Percentiles rank a stretch among this genome's conserved stretches.
Evolutionary conservation across 2,329 filamentous ascomycete species (phyloP).

Genomic region (Cercospora beticola): DNA sequence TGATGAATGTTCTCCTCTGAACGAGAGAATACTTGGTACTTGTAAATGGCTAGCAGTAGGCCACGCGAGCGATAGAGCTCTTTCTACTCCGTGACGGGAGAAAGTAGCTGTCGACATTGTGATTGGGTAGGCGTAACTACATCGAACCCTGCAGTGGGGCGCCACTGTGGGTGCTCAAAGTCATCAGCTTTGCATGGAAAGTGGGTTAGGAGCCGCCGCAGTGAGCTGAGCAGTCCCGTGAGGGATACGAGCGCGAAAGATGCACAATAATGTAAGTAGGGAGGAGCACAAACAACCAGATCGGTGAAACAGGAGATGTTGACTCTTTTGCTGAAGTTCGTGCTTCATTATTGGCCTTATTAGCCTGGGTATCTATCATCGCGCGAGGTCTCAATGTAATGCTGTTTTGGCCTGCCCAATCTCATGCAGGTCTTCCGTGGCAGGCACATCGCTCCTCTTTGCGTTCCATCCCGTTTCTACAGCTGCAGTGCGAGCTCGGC

Average conservation of each 20-base stretch:
- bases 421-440: not conserved
- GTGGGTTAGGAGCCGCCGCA: not conserved
- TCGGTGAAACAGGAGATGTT: no score
- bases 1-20: not conserved
- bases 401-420: not conserved
- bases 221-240: not conserved
- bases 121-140: not conserved
- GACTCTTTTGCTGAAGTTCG: not conserved
- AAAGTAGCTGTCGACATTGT: not conserved
- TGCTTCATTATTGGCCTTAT: not conserved
- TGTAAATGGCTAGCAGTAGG: not conserved
- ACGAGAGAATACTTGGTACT: not conserved
- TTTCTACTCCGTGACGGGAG: not conserved
- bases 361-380: conserved; percentile 5
- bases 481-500: not conserved
- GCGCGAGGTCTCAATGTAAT: not conserved
- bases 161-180: not conserved
- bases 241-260: no score
- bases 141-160: not conserved
- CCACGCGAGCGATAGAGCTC: not conserved
- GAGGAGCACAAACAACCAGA: no score
- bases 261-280: not conserved
- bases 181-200: not conserved
- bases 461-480: not conserved
- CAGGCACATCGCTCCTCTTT: not conserved